phyloP scores from a whole-genome alignment of 2,329 filamentous ascomycete species.

The Chrysoporthe deuterocubensis region DNA sequence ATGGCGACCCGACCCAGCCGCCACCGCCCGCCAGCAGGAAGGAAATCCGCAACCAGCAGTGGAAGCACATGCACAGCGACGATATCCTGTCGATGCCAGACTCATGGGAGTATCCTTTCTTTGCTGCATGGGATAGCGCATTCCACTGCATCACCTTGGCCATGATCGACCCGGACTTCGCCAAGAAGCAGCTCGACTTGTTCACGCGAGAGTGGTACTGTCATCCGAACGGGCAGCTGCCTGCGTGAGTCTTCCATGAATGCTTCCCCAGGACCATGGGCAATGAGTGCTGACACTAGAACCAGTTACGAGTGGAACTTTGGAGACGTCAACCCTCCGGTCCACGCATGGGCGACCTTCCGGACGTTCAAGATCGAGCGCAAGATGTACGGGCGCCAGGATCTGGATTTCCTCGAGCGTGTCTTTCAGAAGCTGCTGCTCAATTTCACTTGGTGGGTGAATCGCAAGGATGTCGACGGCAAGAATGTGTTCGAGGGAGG shows the following conservation, averaged over 20 bases:
- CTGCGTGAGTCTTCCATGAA: slow-evolving; percentile 63
- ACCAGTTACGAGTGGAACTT: slow-evolving; percentile 89
- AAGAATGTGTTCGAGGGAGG: slow-evolving; percentile 98
- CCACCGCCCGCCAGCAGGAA: slow-evolving; percentile 83
- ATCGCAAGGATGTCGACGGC: slow-evolving; percentile 89
- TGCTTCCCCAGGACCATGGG: not conserved
- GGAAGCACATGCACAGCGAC: slow-evolving; percentile 94
- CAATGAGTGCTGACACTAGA: not conserved
- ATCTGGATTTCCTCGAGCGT: slow-evolving; percentile 92
- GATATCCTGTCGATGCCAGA: slow-evolving; percentile 98
- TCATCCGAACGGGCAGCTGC: slow-evolving; percentile 94
- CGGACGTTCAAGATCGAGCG: slow-evolving; percentile 97
- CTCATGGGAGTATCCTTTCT: slow-evolving; percentile 98
- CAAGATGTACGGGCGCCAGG: slow-evolving; percentile 93
- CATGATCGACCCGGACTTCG: slow-evolving; percentile 97
- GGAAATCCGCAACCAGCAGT: slow-evolving; percentile 80
- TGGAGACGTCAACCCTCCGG: slow-evolving; percentile 93
- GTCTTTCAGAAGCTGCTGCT: slow-evolving; percentile 95
- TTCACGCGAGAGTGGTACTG: slow-evolving; percentile 99
- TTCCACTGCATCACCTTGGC: slow-evolving; percentile 96
- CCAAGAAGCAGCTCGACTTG: slow-evolving; percentile 95
- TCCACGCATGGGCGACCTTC: slow-evolving; percentile 96
- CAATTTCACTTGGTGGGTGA: slow-evolving; percentile 99
- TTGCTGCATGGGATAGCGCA: slow-evolving; percentile 94
- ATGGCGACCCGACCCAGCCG: slow-evolving; percentile 86